phyloP scores from a whole-genome alignment of 805 yeast species.

The Cyberlindnera maclurae region DNA sequence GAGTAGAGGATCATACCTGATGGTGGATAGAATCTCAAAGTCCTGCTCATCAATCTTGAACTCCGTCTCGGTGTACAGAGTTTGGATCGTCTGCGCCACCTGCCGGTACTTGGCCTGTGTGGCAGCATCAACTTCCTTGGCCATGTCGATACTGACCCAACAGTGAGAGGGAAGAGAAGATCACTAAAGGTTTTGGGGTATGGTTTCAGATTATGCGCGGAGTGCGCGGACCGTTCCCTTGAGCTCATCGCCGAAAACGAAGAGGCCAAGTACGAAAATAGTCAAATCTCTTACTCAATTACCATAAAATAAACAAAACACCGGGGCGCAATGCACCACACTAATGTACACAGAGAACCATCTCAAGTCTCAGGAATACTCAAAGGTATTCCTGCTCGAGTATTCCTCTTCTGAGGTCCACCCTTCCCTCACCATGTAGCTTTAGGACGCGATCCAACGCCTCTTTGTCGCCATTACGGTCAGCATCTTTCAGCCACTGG shows the following conservation, averaged over 20 bases:
- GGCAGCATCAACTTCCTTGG: conserved; percentile 4
- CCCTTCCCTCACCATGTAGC: conserved; percentile 35
- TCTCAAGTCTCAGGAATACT: background rate
- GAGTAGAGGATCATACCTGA: conserved; percentile 67
- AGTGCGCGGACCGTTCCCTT: no score
- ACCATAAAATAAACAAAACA: no score
- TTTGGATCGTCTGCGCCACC: conserved; percentile 2
- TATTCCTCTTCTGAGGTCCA: conserved; percentile 35
- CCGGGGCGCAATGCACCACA: no score
- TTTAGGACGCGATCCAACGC: conserved; percentile 27
- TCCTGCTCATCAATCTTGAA: conserved; percentile 18
- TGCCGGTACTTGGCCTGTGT: conserved; percentile 6
- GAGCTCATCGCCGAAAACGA: no score
- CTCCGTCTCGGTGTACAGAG: conserved; percentile 6
- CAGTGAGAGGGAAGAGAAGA: background rate
- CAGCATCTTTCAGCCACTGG: conserved; percentile 23
- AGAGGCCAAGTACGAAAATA: no score
- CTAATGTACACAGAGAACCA: no score
- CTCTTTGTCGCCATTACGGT: conserved; percentile 24
- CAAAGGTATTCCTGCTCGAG: conserved; percentile 29
- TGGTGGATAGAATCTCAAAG: conserved; percentile 60
- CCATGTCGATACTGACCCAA: no score
- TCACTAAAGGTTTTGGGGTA: background rate
- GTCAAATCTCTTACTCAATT: no score
- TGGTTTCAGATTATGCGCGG: background rate